These are phyloP conservation scores for Talaromyces sp. DNA, from an alignment of 2,329 filamentous ascomycete genomes.

Conservation along the genomic window DNA sequence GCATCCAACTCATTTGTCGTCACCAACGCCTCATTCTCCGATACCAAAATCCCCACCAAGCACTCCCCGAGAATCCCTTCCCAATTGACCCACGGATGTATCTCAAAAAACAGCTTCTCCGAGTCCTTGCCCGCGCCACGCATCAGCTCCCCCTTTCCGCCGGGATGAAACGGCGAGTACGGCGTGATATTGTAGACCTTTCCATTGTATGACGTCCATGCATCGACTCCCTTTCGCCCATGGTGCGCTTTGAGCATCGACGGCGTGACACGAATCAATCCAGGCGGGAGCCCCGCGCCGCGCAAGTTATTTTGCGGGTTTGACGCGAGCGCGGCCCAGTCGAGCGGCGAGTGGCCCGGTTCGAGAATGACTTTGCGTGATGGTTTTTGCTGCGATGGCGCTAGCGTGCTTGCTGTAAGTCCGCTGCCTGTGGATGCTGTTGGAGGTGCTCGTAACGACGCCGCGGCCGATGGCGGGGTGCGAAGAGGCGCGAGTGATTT, in stretches of 20 bases:
- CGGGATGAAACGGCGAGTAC: conserved; percentile 86
- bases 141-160: conserved; percentile 60
- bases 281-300: conserved; percentile 48
- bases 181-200: conserved; percentile 92
- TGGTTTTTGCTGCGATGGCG: conserved; percentile 36
- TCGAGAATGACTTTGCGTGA: conserved; percentile 63
- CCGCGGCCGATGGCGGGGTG: conserved; percentile 41
- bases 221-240: conserved; percentile 76
- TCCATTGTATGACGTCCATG: conserved; percentile 85
- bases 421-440: conserved; percentile 34
- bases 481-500: conserved; percentile 26
- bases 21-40: conserved; percentile 42
- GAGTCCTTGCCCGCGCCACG: conserved; percentile 63
- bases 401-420: conserved; percentile 38
- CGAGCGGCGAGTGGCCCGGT: conserved; percentile 90
- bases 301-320: conserved; percentile 62
- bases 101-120: conserved; percentile 56
- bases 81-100: conserved; percentile 66
- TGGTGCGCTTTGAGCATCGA: conserved; percentile 72
- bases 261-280: conserved; percentile 69
- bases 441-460: conserved; percentile 37
- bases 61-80: conserved; percentile 60
- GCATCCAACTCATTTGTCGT: conserved; percentile 45
- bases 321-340: conserved; percentile 79
- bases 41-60: conserved; percentile 57